These are phyloP conservation scores for Penicillium malachiteum DNA, from an alignment of 495 filamentous ascomycete genomes.

Conservation along the genomic window DNA sequence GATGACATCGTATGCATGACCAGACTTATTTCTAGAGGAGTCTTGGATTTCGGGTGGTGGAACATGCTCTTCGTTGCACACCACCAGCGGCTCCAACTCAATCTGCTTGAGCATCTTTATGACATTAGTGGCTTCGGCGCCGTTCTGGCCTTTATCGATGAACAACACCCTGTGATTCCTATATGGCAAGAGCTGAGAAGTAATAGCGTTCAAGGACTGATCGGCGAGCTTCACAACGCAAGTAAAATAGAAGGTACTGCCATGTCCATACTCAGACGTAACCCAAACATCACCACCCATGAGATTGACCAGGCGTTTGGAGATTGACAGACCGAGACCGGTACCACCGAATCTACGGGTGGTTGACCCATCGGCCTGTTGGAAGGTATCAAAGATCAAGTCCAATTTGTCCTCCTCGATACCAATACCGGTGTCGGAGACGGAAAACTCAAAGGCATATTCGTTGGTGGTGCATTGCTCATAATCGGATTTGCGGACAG, in stretches of 20 bases:
- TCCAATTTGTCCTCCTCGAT: conserved; percentile 67
- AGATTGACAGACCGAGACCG: conserved; percentile 69
- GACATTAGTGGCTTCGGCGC: too few species aligned
- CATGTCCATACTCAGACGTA: conserved; percentile 73
- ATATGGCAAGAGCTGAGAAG: too few species aligned
- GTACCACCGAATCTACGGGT: conserved; percentile 72
- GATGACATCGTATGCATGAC: too few species aligned
- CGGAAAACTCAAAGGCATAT: conserved; percentile 43
- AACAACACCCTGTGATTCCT: too few species aligned
- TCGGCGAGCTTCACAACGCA: too few species aligned
- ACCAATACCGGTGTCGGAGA: conserved; percentile 76
- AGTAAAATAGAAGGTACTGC: conserved; percentile 47
- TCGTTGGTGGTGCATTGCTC: conserved; percentile 24
- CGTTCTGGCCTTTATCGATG: too few species aligned
- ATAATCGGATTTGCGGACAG: conserved; percentile 49
- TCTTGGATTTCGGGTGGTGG: too few species aligned
- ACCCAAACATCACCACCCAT: conserved; percentile 85
- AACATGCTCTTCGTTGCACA: too few species aligned
- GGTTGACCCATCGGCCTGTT: conserved; percentile 37
- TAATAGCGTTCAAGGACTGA: too few species aligned
- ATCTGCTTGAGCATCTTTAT: too few species aligned
- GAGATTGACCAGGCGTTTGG: conserved; percentile 65
- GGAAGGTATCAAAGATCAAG: conserved; percentile 72
- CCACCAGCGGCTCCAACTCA: too few species aligned
- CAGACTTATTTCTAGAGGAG: too few species aligned